Evolutionary conservation across 371 early-diverging fungal species (phyloP).

Genomic region (Lichtheimia ornata): DNA sequence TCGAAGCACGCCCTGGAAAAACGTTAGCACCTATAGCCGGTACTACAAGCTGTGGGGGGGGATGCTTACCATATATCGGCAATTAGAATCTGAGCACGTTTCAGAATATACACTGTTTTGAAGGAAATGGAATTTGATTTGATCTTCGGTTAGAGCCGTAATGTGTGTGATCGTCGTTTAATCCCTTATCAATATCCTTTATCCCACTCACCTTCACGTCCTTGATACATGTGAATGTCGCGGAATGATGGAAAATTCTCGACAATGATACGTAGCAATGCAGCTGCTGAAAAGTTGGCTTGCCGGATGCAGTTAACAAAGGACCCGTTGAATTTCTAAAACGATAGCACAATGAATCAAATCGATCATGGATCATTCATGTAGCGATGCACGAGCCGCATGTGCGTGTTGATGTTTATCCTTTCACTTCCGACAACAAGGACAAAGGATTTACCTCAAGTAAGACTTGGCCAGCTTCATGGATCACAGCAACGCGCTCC

Average conservation of each 20-base stretch:
- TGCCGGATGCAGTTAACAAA: conserved; percentile 64
- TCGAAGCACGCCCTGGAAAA: conserved; percentile 80
- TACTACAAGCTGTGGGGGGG: background rate
- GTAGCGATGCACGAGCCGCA: too few relatives aligned
- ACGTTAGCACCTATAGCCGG: conserved; percentile 1
- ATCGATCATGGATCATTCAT: background rate
- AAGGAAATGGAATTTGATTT: background rate
- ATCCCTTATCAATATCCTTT: background rate
- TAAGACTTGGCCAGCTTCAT: conserved; percentile 71
- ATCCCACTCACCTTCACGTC: conserved; percentile 50
- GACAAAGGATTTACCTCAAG: conserved; percentile 43
- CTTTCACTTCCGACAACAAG: background rate
- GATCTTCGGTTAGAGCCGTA: too few relatives aligned
- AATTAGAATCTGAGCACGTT: conserved; percentile 89
- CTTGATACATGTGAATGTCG: conserved; percentile 66
- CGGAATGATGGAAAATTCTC: conserved; percentile 72
- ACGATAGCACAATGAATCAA: background rate
- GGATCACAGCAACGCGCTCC: conserved; percentile 65
- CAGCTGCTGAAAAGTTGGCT: conserved; percentile 56
- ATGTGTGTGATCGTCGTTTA: too few relatives aligned
- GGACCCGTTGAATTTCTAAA: conserved; percentile 67
- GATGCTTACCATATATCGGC: conserved; percentile 78
- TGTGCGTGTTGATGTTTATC: background rate
- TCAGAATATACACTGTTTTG: conserved; percentile 68
- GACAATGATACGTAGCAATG: conserved; percentile 61